phyloP scores from a whole-genome alignment of 768 basidiomycete species.

The Calocera viscosa region DNA sequence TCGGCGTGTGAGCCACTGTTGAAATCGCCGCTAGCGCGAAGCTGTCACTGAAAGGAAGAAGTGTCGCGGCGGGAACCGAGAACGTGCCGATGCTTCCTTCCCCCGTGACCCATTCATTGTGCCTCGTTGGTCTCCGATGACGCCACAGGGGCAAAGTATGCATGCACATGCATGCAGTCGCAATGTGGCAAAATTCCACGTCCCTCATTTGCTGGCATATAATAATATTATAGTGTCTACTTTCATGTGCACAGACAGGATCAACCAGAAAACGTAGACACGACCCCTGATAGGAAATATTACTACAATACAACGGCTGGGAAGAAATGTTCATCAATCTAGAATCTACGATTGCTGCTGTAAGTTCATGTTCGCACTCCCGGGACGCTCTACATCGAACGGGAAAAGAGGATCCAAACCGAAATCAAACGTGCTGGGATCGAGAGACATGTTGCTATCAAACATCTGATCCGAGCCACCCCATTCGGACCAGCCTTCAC shows the following conservation, averaged over 20 bases:
- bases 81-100: neutral
- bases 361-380: neutral
- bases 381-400: neutral
- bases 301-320: neutral
- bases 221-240: neutral
- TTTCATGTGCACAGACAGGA: neutral
- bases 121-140: neutral
- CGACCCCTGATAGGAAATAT: neutral
- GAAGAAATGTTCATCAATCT: neutral
- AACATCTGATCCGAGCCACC: slow-evolving; percentile 3
- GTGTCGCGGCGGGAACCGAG: neutral
- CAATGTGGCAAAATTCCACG: neutral
- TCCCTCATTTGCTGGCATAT: neutral
- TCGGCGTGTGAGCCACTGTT: neutral
- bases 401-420: slow-evolving; percentile 4
- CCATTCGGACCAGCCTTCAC: slow-evolving; percentile 1
- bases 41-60: neutral
- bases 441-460: slow-evolving; percentile 3
- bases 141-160: neutral
- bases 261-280: neutral
- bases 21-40: neutral
- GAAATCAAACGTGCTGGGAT: neutral
- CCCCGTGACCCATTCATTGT: neutral
- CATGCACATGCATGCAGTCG: neutral
- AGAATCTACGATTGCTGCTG: neutral